Evolutionary conservation across 257 asterid species (phyloP).

Genomic region (Craterostigma plantagineum): DNA sequence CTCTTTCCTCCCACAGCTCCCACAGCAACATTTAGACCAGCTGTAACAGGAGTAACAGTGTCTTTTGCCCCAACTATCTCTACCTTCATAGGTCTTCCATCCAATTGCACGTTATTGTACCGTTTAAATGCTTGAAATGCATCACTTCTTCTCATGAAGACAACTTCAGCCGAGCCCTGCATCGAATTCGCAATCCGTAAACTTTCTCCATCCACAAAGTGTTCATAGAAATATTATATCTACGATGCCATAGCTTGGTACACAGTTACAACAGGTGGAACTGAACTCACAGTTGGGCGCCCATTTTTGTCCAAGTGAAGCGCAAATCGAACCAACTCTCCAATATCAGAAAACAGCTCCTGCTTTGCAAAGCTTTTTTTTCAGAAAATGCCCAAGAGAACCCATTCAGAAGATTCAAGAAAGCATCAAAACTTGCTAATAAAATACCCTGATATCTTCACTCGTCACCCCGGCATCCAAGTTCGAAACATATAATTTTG

Average conservation of each 20-base stretch:
- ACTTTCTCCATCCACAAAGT: too few species aligned
- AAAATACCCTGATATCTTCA: slow-evolving; percentile 92
- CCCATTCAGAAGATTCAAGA: slow-evolving; percentile 16
- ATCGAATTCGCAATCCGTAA: background rate
- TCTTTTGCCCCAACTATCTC: slow-evolving; percentile 42
- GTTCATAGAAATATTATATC: too few species aligned
- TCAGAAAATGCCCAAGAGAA: slow-evolving; percentile 18
- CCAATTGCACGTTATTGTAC: slow-evolving; percentile 71
- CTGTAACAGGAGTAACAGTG: slow-evolving; percentile 35
- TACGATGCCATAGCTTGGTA: too few species aligned
- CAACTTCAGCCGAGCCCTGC: slow-evolving; percentile 83
- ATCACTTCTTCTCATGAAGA: slow-evolving; percentile 64
- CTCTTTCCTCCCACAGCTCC: slow-evolving; percentile 43
- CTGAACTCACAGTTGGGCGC: slow-evolving; percentile 60
- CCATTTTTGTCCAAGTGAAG: slow-evolving; percentile 85
- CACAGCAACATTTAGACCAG: slow-evolving; percentile 58
- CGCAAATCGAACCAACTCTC: slow-evolving; percentile 65
- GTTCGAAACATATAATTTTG: slow-evolving; percentile 54
- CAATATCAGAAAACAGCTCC: slow-evolving; percentile 85
- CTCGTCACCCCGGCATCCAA: slow-evolving; percentile 66
- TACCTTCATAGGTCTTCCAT: slow-evolving; percentile 83
- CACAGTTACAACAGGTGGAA: background rate
- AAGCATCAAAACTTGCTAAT: too few species aligned
- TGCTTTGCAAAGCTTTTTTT: slow-evolving; percentile 33
- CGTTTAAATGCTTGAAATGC: slow-evolving; percentile 62